Evolutionary conservation across 2,329 filamentous ascomycete species (phyloP), one percentile per base, ranked within the genome.

Genomic region (Venturia oleaginea): DNA sequence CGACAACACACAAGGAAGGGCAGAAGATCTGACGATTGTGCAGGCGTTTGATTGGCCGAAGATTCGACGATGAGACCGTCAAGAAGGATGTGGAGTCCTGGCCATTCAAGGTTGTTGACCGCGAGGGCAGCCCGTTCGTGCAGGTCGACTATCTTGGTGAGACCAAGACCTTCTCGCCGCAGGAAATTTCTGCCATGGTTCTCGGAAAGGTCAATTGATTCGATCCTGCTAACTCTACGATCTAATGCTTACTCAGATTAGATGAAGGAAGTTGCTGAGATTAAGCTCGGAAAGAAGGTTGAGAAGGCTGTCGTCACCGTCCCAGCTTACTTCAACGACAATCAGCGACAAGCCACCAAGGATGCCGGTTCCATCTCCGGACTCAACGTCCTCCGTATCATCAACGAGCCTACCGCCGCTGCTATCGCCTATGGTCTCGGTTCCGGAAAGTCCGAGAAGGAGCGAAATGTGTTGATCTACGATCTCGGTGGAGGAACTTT

Each of bases 181-280:
- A 99, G 83, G 94, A 99, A 82, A 94, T 99, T 80, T 99, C 94
- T 68, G 90, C 94, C 77, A 99, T 99, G 94, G 91, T 99, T 71
- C 86, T 99, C 72, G 88, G 86, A 82, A 99, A 99, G 91, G 93
- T 95, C 83, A 70, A 80, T 57, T 34, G 57, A 30, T 61, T 59
- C 57, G 57, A 19, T n/a, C 17, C 15, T n/a, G 27, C 38, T 64
- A 15, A 24, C 15, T 37, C 13, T 48, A 46, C 11, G 19, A 38
- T n/a, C 40, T 4, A 27, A 17, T 22, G 37, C 62, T 64, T 32
- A 61, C 34, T 19, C 10, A 7, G 63, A 43, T 68, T 74, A 96
- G 93, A 97, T 97, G 93, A 96, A 96, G 86, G 94, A 99, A 82
- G 92, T 97, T 77, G 94, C 94, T 74, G 94, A 99, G 85, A 85